Evolutionary conservation across 345 rosid genomes (phyloP).

Genomic region (Isatis tinctoria): DNA sequence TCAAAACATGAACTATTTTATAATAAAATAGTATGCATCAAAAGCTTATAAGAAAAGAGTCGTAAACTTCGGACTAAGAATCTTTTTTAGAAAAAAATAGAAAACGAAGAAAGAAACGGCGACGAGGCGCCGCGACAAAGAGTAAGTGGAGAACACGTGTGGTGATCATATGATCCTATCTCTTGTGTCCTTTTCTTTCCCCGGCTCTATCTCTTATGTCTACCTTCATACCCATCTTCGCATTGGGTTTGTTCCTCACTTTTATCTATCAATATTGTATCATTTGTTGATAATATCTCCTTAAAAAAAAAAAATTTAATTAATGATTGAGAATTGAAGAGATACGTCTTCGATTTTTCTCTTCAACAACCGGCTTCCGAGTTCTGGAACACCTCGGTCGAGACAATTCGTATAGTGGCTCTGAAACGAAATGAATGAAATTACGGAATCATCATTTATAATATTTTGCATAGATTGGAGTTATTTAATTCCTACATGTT

Average conservation of each 20-base stretch:
- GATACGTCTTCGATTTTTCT: background rate
- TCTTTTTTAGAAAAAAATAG: background rate
- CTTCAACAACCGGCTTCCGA: background rate
- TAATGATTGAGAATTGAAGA: background rate
- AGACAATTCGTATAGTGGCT: background rate
- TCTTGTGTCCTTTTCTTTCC: background rate
- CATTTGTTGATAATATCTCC: background rate
- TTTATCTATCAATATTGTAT: background rate
- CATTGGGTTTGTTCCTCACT: background rate
- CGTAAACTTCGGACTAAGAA: background rate
- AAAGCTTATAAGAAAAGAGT: too few species aligned
- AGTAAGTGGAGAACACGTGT: constrained; percentile 30
- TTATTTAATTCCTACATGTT: too few species aligned
- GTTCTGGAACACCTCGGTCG: background rate
- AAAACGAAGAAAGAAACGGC: constrained; percentile 14
- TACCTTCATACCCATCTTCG: constrained; percentile 21
- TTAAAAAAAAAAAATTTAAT: background rate
- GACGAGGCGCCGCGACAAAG: constrained; percentile 31
- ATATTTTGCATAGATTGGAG: too few species aligned
- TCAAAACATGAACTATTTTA: too few species aligned
- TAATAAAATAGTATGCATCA: too few species aligned
- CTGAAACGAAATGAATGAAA: background rate
- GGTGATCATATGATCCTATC: constrained; percentile 25
- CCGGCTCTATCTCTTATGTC: background rate
- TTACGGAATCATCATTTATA: too few species aligned